Percentiles rank a stretch among this genome's conserved stretches.
Conservation (phyloP, 2,329 filamentous ascomycete genomes). For the Pestalotiopsis sp. region DNA sequence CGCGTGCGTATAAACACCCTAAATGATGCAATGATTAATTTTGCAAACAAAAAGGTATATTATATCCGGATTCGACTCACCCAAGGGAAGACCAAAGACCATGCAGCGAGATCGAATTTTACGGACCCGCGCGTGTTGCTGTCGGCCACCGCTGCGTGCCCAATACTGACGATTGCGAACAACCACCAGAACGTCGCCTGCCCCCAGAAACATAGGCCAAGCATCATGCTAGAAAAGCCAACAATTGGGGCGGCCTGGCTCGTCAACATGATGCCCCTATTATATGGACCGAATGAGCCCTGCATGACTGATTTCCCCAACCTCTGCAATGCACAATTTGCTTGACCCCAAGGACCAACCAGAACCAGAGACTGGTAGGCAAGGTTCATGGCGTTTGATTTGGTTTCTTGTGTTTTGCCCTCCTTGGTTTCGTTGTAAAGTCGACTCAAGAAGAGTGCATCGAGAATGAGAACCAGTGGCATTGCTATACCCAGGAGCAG, state of each 20-base stretch:
- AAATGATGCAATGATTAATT: not conserved
- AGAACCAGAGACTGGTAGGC: slow-evolving; percentile 43
- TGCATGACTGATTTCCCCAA: slow-evolving; percentile 36
- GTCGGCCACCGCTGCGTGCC: slow-evolving; percentile 20
- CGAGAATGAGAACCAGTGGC: slow-evolving; percentile 33
- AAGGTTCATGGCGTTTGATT: slow-evolving; percentile 16
- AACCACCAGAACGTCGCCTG: slow-evolving; percentile 44
- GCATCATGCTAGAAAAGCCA: slow-evolving; percentile 36
- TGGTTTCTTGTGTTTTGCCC: slow-evolving; percentile 12
- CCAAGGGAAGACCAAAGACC: not conserved
- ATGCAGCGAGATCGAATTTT: not conserved
- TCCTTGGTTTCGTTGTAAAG: slow-evolving; percentile 30
- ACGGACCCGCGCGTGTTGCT: not conserved
- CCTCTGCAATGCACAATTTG: slow-evolving; percentile 40
- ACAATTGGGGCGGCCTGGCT: slow-evolving; percentile 33
- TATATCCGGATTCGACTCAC: not conserved
- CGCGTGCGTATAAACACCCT: slow-evolving; percentile 43
- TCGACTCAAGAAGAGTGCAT: slow-evolving; percentile 35
- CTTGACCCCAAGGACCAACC: slow-evolving; percentile 42
- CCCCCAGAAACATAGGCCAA: slow-evolving; percentile 41
- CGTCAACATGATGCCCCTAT: slow-evolving; percentile 35
- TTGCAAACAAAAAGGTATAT: not conserved
- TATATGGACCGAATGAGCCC: slow-evolving; percentile 34
- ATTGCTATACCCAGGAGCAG: slow-evolving; percentile 39
- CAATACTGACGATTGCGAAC: slow-evolving; percentile 39